Conservation (phyloP, 2,329 filamentous ascomycete species). For the Fusarium sp. region DNA sequence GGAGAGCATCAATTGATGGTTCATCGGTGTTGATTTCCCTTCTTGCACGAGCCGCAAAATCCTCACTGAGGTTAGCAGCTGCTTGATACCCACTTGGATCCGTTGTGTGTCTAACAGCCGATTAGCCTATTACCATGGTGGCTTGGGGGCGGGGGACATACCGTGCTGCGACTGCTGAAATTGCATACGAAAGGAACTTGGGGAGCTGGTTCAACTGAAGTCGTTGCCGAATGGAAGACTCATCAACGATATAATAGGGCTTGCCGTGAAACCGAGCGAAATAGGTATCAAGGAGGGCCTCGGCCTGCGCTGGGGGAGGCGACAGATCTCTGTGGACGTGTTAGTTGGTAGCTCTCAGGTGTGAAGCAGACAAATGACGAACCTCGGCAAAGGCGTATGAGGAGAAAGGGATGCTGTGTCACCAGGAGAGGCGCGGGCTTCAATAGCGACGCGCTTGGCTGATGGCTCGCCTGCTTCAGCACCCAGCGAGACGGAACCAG, state of each 20-base stretch:
- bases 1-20: conserved; percentile 81
- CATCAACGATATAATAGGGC: conserved; percentile 85
- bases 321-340: conserved; percentile 56
- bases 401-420: conserved; percentile 42
- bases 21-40: conserved; percentile 82
- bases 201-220: conserved; percentile 76
- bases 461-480: conserved; percentile 51
- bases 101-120: conserved; percentile 68
- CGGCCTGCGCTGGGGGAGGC: conserved; percentile 63
- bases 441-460: conserved; percentile 55
- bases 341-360: conserved; percentile 18
- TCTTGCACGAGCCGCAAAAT: conserved; percentile 78
- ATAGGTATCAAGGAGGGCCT: conserved; percentile 80
- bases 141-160: conserved; percentile 45
- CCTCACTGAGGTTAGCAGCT: conserved; percentile 75
- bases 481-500: conserved; percentile 40
- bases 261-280: conserved; percentile 85
- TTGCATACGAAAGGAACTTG: conserved; percentile 64
- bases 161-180: conserved; percentile 74
- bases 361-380: background rate
- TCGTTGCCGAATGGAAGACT: conserved; percentile 78
- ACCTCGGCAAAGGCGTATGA: conserved; percentile 44
- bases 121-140: conserved; percentile 1
- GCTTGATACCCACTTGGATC: conserved; percentile 76
- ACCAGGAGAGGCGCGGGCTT: conserved; percentile 48